Conservation (phyloP, 1,139 yeast species). For the Blastobotrys petasosporus region DNA sequence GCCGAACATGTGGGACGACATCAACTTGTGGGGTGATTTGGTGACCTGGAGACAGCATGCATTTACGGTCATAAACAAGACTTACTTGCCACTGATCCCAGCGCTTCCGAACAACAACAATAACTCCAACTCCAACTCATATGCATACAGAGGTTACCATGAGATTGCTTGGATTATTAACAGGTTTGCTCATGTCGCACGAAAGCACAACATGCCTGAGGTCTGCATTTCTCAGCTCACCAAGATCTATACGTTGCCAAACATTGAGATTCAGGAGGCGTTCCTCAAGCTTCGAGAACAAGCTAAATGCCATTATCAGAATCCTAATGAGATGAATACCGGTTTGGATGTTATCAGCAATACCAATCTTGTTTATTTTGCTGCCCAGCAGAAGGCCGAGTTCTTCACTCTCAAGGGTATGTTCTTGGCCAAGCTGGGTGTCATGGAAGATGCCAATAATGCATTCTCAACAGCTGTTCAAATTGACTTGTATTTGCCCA, state of each 20-base stretch:
- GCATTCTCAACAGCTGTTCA: constrained; percentile 98
- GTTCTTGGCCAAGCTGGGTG: constrained; percentile 87
- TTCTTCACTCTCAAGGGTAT: constrained; percentile 95
- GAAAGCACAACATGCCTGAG: constrained; percentile 94
- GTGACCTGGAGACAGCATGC: constrained; percentile 99
- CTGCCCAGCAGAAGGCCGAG: constrained; percentile 96
- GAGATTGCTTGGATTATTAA: constrained; percentile 99
- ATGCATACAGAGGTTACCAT: constrained; percentile 95
- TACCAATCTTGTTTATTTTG: constrained; percentile 92
- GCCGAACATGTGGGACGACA: constrained; percentile 96
- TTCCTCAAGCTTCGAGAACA: constrained; percentile 92
- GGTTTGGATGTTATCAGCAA: constrained; percentile 96
- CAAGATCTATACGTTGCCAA: constrained; percentile 91
- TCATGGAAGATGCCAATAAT: constrained; percentile 91
- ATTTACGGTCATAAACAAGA: constrained; percentile 92
- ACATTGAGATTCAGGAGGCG: constrained; percentile 97
- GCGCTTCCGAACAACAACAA: constrained; percentile 72
- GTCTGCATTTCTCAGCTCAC: constrained; percentile 92
- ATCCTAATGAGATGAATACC: constrained; percentile 77
- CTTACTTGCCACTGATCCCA: constrained; percentile 88
- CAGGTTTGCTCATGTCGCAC: constrained; percentile 95
- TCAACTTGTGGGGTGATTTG: constrained; percentile 93
- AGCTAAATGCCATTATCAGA: constrained; percentile 95
- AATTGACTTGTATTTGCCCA: constrained; percentile 85
- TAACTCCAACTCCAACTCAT: constrained; percentile 59